Evolutionary conservation across 2,329 filamentous ascomycete species (phyloP), one percentile per base, ranked within the genome.

Genomic region (Ascosphaera acerosa): DNA sequence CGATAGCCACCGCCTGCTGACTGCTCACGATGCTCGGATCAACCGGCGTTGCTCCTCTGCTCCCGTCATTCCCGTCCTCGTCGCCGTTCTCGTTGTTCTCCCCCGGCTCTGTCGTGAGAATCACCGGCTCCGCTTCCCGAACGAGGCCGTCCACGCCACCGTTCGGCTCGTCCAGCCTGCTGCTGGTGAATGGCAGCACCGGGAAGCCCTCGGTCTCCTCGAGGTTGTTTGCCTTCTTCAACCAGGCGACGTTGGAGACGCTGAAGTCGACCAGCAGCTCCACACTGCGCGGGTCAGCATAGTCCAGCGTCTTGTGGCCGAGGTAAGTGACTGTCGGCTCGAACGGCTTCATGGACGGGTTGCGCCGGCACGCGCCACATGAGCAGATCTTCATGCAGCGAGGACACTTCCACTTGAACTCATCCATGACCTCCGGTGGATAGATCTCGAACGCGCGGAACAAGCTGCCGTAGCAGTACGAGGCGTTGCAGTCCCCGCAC

Each of bases 401-500:
- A 0, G 87, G 87, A 40, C 87, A 97, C 43, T 74, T 66, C 84
- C 87, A 97, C 30, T 70, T 59, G 38, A 71, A 66, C 38, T 77
- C 63, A 45, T 89, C 71, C 63, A 92, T 73, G 1, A 82, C 67
- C 14, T 68, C 60, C 42, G 84, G 69, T 0, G 87, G 87, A 64
- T 80, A 75, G 47, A 81, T 66, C 47, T 94, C 84, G 44, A 91
- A 91, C 1, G 78, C 82, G 33, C 87, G 64, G 52, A 81, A 94
- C 2, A 97, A 60, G 10, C 75, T 75, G n/a, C 84, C 84, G 45
- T 89, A 97, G 49, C 87, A 94, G 47, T 89, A 97, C 1, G 66
- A 68, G 33, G 76, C 61, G 9, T 63, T 59, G 44, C 87, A 94
- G 6, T 62, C 65, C 0, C 69, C 70, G 50, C 87, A 97, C 32